Evolutionary conservation across 2,329 filamentous ascomycete species (phyloP), one percentile per base, ranked within the genome.

Genomic region (Sporothrix curviconia): DNA sequence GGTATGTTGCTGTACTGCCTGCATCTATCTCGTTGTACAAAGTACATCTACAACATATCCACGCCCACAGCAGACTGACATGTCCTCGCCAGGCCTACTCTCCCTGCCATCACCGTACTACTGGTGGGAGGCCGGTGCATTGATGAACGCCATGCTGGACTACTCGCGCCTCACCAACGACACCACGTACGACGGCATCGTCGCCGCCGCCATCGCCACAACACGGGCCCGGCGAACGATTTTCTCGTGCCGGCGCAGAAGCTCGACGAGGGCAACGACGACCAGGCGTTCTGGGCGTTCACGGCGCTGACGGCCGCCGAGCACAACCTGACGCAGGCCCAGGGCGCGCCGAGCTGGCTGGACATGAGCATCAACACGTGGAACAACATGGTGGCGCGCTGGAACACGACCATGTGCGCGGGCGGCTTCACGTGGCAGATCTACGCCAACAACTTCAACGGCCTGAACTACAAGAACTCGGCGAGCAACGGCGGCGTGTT

Each of bases 391-490:
- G 78, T 77, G 5, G 70, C 70, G 22, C 82, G 90, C 46, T 94
- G 90, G 90, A 84, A 92, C 67, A 77, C 73, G 0, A 73, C 76
- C 0, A 71, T 74, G 39, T 95, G 90, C 66, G 78, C 76, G 25
- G 90, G 90, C 60, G 90, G 90, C 4, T 73, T 94, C 47, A 78
- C 83, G 57, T 92, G 89, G 89, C 90, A 95, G 74, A 90, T 95
- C 63, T 92, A 86, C 69, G 73, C 79, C 1, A 82, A 80, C 64
- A 92, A 95, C 68, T 74, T 75, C 47, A 84, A 84, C 61, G 90
- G 90, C 14, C 85, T 91, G 68, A 79, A 83, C 66, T 94, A 95
- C 79, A 94, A 92, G 72, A 92, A 92, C 73, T 80, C 84, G 15
- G 82, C 92, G 64, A 85, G 85, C 60, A 94, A 94, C 69, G 89